These are phyloP conservation scores for Neopestalotiopsis clavispora DNA, from an alignment of 2,329 filamentous ascomycete species.

Conservation along the genomic window DNA sequence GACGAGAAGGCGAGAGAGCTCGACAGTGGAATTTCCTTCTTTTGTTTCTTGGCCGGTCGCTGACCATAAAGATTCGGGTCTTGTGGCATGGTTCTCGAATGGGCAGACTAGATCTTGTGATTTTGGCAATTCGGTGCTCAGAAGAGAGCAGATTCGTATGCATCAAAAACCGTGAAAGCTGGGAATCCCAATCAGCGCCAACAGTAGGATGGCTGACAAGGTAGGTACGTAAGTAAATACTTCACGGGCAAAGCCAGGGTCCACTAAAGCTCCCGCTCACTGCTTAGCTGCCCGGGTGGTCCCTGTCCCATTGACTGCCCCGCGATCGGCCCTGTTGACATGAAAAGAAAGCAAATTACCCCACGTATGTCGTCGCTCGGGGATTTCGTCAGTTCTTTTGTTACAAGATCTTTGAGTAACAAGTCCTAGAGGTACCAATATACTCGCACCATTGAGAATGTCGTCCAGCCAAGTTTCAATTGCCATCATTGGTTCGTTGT, in stretches of 20 bases:
- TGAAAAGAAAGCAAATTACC: conserved; percentile 22
- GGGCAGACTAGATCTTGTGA: neutral
- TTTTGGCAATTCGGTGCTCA: neutral
- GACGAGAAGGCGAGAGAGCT: conserved; percentile 85
- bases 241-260: neutral
- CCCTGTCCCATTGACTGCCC: conserved; percentile 25
- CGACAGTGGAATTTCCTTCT: conserved; percentile 72
- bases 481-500: conserved; percentile 50
- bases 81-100: conserved; percentile 56
- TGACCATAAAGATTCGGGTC: conserved; percentile 80
- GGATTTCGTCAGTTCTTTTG: conserved; percentile 5
- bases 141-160: neutral
- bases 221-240: neutral
- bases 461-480: conserved; percentile 54
- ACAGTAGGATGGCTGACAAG: neutral
- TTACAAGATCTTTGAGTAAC: neutral
- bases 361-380: conserved; percentile 23
- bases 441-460: conserved; percentile 25
- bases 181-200: neutral
- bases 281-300: neutral
- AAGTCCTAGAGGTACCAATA: conserved; percentile 36
- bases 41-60: conserved; percentile 70
- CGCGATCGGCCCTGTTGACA: conserved; percentile 32
- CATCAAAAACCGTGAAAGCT: neutral
- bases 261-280: neutral